Evolutionary conservation across 1,284 basidiomycete species (phyloP).

Genomic region (Marasmius oreades): DNA sequence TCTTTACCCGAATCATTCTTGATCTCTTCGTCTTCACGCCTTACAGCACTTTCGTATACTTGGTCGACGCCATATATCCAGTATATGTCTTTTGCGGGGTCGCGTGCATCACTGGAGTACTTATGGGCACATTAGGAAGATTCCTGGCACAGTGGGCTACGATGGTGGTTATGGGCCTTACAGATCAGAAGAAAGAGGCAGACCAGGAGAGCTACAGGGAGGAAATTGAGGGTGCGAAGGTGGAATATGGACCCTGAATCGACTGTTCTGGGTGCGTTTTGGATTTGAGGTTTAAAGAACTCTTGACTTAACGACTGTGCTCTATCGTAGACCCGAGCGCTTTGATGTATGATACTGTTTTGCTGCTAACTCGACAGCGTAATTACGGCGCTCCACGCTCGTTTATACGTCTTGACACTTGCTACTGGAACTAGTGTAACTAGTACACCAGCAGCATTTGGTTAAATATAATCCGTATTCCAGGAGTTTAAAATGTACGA

Average conservation of each 20-base stretch:
- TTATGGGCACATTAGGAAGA: slow-evolving; percentile 41
- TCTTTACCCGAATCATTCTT: slow-evolving; percentile 39
- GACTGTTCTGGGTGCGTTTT: too few species aligned
- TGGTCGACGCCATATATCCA: slow-evolving; percentile 51
- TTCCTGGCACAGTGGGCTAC: slow-evolving; percentile 13
- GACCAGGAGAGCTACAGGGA: background rate
- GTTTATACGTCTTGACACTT: background rate
- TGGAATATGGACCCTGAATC: too few species aligned
- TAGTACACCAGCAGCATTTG: background rate
- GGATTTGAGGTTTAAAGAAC: too few species aligned
- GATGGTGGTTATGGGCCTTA: background rate
- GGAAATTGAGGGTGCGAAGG: too few species aligned
- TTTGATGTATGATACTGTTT: background rate
- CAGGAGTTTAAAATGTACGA: slow-evolving; percentile 19
- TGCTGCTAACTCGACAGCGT: background rate
- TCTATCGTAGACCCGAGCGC: too few species aligned
- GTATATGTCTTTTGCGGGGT: slow-evolving; percentile 59
- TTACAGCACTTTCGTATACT: slow-evolving; percentile 32
- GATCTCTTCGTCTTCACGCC: slow-evolving; percentile 45
- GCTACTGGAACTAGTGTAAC: background rate
- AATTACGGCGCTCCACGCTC: background rate
- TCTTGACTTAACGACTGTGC: too few species aligned
- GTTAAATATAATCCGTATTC: slow-evolving; percentile 1
- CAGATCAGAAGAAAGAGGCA: background rate
- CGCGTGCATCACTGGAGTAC: slow-evolving; percentile 49